Conservation (phyloP, 768 basidiomycete genomes). For the Tremella fuciformis region DNA sequence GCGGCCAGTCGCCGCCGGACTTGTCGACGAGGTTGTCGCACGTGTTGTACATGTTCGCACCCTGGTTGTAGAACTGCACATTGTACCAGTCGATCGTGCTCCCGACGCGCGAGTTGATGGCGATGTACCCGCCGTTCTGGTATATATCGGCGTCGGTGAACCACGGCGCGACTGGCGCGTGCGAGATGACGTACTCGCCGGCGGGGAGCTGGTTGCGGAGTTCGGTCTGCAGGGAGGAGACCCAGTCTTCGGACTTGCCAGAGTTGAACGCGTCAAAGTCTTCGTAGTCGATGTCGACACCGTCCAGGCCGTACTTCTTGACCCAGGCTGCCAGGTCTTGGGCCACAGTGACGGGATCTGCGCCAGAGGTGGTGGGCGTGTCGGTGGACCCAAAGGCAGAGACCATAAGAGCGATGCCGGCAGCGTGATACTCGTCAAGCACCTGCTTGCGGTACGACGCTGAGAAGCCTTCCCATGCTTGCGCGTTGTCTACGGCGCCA, state of each 20-base stretch:
- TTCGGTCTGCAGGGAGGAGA: conserved; percentile 48
- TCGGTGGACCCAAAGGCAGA: conserved; percentile 65
- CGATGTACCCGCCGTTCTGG: conserved; percentile 59
- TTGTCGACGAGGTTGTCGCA: conserved; percentile 57
- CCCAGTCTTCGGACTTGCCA: conserved; percentile 43
- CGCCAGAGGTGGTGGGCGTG: conserved; percentile 60
- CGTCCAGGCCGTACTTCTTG: conserved; percentile 62
- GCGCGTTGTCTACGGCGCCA: conserved; percentile 47
- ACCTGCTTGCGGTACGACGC: conserved; percentile 55
- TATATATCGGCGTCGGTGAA: conserved; percentile 44
- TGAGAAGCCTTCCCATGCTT: conserved; percentile 29
- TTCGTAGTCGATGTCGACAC: conserved; percentile 72
- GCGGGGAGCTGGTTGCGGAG: conserved; percentile 37
- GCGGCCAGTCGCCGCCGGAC: conserved; percentile 64
- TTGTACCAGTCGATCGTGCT: conserved; percentile 64
- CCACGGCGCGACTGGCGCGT: conserved; percentile 51
- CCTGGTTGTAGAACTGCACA: conserved; percentile 52
- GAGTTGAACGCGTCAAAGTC: conserved; percentile 49
- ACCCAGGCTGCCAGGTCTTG: conserved; percentile 67
- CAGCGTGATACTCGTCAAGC: conserved; percentile 60
- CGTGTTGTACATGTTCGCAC: conserved; percentile 35
- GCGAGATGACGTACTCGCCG: conserved; percentile 47
- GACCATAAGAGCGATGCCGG: conserved; percentile 64
- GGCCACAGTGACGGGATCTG: conserved; percentile 64
- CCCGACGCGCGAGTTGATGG: conserved; percentile 60